A percentile compares a stretch with the other conserved stretches of the same genome.
Conservation (phyloP, 306 rosid genomes). For the Bauhinia variegata region DNA sequence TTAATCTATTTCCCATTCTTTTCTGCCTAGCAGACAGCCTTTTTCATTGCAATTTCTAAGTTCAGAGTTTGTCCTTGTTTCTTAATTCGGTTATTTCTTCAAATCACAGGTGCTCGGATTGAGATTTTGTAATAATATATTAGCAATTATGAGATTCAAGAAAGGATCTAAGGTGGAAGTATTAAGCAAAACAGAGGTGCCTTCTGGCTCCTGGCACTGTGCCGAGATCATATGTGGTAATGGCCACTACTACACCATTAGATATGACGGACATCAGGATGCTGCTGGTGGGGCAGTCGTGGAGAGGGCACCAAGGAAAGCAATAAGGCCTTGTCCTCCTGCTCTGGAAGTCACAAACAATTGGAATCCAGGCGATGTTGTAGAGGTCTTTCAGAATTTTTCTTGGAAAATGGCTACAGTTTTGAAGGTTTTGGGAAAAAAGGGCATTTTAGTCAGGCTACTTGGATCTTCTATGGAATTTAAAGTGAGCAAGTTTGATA, state of each 20-base stretch:
- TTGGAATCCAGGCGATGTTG: conserved; percentile 80
- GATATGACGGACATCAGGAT: conserved; percentile 62
- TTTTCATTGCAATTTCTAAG: neutral
- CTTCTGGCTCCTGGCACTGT: conserved; percentile 83
- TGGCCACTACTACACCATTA: conserved; percentile 68
- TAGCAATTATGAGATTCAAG: conserved; percentile 72
- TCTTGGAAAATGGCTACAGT: conserved; percentile 91
- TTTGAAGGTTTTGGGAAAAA: conserved; percentile 65
- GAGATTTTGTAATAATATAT: conserved; percentile 18
- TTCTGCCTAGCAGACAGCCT: neutral
- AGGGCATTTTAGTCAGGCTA: conserved; percentile 62
- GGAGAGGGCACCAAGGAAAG: conserved; percentile 69
- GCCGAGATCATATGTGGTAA: conserved; percentile 79
- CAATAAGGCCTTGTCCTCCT: conserved; percentile 84
- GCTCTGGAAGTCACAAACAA: conserved; percentile 46
- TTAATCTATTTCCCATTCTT: conserved; percentile 7
- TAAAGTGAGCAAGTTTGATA: conserved; percentile 67
- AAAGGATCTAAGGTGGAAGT: conserved; percentile 86
- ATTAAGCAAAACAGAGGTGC: conserved; percentile 69
- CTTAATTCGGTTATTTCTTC: conserved; percentile 35
- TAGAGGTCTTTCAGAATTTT: conserved; percentile 71
- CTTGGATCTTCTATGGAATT: conserved; percentile 80
- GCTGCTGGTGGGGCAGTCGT: conserved; percentile 42
- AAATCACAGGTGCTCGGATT: conserved; percentile 37
- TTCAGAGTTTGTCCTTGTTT: conserved; percentile 18